Evolutionary conservation across 2,329 filamentous ascomycete species (phyloP), one percentile per base, ranked within the genome.

Genomic region (Colletotrichum cordylinicola): DNA sequence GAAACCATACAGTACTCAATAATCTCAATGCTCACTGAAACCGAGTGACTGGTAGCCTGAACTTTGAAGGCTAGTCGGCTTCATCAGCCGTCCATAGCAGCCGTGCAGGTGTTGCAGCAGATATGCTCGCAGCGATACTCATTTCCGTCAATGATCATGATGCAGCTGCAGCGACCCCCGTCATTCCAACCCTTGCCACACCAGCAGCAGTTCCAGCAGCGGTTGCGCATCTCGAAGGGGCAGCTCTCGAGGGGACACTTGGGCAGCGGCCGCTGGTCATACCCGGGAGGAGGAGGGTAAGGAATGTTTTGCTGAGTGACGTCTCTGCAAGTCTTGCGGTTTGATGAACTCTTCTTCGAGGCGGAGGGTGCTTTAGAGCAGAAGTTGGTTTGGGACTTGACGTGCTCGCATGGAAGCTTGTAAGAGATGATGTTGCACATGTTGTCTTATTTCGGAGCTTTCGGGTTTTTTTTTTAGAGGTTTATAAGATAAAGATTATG

Each of bases 141-240:
- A 72, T 85, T 86, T 21, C 88, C 87, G 56, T 89, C 87, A 64
- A 87, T 85, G 70, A 90, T 86, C 89, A 90, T 90, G 80, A 89
- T 82, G 80, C 88, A 89, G 77, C 85, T 85, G 81, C 89, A 90
- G 31, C 88, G 85, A 6, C 88, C 89, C 31, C 83, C 82, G 60
- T 84, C 84, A 78, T 91, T 90, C 84, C 87, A 87, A n/a, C 84
- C 83, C 79, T 90, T 90, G 33, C 89, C 89, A 74, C 89, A 90
- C 88, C 88, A 90, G 81, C 89, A 90, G 81, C 89, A 90, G 81
- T 89, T 89, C 89, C 89, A 91, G 77, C 81, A 85, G 37, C 89
- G 84, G 72, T 88, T 86, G 74, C 87, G 86, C 64, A 82, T 82
- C 81, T 89, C 88, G 78, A 88, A 90, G 9, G 89, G 88, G 70